Conservation (phyloP, 2,329 filamentous ascomycete genomes). For the Phaeosphaeria sp. region DNA sequence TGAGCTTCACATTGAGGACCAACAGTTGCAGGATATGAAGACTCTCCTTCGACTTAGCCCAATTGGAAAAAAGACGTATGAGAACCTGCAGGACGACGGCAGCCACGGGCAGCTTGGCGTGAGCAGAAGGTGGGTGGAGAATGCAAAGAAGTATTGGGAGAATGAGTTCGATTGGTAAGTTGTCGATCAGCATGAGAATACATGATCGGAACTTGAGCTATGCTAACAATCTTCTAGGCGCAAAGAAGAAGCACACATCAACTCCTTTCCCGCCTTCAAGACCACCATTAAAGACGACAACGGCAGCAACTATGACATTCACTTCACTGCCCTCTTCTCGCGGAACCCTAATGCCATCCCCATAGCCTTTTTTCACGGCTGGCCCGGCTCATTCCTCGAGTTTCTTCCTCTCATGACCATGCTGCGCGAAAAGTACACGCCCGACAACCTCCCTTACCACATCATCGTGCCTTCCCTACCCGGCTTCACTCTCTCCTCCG, state of each 20-base stretch:
- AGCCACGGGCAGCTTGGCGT: conserved; percentile 39
- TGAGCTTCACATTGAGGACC: conserved; percentile 32
- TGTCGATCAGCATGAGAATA: too few relatives aligned
- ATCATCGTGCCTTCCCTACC: conserved; percentile 63
- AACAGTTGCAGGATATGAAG: conserved; percentile 39
- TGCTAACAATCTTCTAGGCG: conserved; percentile 30
- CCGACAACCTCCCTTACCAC: conserved; percentile 62
- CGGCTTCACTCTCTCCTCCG: conserved; percentile 60
- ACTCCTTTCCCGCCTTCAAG: conserved; percentile 60
- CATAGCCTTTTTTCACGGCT: conserved; percentile 61
- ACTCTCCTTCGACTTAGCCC: conserved; percentile 35
- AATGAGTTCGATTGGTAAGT: conserved; percentile 44
- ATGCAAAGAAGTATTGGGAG: conserved; percentile 39
- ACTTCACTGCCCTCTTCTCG: conserved; percentile 64
- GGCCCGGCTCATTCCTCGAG: conserved; percentile 62
- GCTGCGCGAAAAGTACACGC: conserved; percentile 56
- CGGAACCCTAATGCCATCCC: conserved; percentile 58
- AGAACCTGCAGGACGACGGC: conserved; percentile 33
- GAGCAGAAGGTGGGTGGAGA: conserved; percentile 36
- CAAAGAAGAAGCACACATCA: conserved; percentile 52
- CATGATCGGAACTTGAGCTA: not conserved
- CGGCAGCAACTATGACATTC: conserved; percentile 49
- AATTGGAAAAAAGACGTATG: conserved; percentile 39
- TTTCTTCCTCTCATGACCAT: conserved; percentile 60
- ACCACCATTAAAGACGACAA: conserved; percentile 51